phyloP scores from a whole-genome alignment of 306 rosid species.

The Mimosa bimucronata region DNA sequence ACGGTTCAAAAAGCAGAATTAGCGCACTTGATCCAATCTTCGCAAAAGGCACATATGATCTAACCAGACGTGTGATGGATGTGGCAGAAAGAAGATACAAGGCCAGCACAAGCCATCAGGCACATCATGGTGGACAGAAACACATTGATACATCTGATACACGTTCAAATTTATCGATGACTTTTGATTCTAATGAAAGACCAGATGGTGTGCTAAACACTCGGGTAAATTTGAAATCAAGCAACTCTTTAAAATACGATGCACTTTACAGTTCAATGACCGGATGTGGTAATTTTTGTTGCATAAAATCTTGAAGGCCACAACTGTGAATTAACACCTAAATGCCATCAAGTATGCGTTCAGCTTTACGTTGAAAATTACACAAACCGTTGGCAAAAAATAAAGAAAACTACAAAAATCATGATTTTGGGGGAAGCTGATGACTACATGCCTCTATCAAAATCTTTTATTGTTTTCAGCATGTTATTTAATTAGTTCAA shows the following conservation, averaged over 20 bases:
- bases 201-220: conserved; percentile 14
- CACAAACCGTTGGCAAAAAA: too few species aligned
- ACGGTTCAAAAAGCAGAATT: conserved; percentile 81
- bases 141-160: conserved; percentile 38
- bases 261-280: too few species aligned
- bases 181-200: conserved; percentile 39
- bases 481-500: too few species aligned
- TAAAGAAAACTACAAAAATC: too few species aligned
- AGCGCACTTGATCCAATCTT: conserved; percentile 82
- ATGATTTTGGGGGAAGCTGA: too few species aligned
- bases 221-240: conserved; percentile 43
- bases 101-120: conserved; percentile 33
- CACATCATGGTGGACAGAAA: background rate
- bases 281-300: background rate
- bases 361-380: background rate
- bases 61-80: conserved; percentile 40
- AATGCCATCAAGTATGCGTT: background rate
- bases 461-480: too few species aligned
- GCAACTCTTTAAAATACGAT: background rate
- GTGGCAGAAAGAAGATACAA: conserved; percentile 12
- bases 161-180: conserved; percentile 35
- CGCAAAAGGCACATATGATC: conserved; percentile 62
- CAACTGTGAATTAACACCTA: background rate
- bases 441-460: too few species aligned
- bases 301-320: conserved; percentile 8